phyloP scores from a whole-genome alignment of 1,139 yeast genomes.

The Yamadazyma triangularis region DNA sequence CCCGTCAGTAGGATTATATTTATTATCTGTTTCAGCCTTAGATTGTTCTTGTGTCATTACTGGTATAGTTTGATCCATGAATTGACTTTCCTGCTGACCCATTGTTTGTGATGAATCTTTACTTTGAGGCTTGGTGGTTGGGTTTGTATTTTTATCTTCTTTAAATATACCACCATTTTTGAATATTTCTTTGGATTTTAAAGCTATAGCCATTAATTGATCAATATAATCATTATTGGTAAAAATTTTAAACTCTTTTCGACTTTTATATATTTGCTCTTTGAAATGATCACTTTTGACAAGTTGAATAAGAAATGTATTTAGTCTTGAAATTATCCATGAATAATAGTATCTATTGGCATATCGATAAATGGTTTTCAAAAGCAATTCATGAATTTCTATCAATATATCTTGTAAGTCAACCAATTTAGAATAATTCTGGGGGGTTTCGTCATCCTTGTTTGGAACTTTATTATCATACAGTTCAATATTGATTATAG shows the following conservation, averaged over 20 bases:
- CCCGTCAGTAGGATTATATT: neutral
- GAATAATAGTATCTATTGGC: neutral
- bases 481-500: slow-evolving; percentile 1
- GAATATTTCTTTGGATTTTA: neutral
- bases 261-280: neutral
- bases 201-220: slow-evolving; percentile 2
- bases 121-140: neutral
- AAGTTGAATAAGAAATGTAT: neutral
- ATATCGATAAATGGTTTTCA: neutral
- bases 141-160: neutral
- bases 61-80: neutral
- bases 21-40: neutral
- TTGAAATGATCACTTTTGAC: slow-evolving; percentile 1
- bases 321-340: neutral
- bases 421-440: neutral
- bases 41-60: neutral
- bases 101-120: too few relatives aligned
- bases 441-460: neutral
- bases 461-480: too few relatives aligned
- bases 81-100: neutral
- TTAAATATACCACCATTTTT: neutral
- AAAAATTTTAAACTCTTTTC: slow-evolving; percentile 8
- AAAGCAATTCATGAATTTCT: neutral
- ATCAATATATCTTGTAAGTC: neutral
- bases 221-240: slow-evolving; percentile 6